These are phyloP conservation scores for Fusarium dimerum DNA, from an alignment of 2,329 filamentous ascomycete genomes.

Conservation along the genomic window DNA sequence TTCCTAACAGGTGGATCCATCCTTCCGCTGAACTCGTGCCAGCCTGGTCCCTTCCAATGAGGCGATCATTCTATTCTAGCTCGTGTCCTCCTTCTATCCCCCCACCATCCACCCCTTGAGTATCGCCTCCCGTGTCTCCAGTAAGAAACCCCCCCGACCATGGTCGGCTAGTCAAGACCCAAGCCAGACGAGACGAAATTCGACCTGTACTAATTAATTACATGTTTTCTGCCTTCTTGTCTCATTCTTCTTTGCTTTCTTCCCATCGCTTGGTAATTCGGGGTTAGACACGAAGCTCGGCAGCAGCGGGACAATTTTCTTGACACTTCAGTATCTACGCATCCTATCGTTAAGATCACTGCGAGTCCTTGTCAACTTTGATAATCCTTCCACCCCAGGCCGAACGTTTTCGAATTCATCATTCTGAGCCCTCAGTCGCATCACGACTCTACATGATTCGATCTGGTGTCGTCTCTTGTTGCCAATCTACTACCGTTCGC, in stretches of 20 bases:
- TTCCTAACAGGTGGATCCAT: conserved; percentile 14
- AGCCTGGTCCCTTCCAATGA: conserved; percentile 22
- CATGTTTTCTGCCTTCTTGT: conserved; percentile 13
- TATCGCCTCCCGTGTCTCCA: conserved; percentile 29
- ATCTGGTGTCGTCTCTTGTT: not conserved
- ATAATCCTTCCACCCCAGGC: not conserved
- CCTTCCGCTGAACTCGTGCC: conserved; percentile 25
- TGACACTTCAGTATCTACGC: no score
- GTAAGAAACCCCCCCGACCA: conserved; percentile 10
- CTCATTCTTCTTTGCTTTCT: conserved; percentile 7
- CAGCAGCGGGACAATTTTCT: not conserved
- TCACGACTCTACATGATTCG: not conserved
- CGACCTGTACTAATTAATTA: conserved; percentile 12
- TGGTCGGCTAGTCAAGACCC: conserved; percentile 24
- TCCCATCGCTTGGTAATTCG: not conserved
- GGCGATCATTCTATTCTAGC: conserved; percentile 13
- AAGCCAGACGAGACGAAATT: conserved; percentile 13
- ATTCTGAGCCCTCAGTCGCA: not conserved
- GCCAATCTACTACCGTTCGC: not conserved
- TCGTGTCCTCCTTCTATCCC: conserved; percentile 6
- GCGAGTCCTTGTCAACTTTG: not conserved
- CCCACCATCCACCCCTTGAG: conserved; percentile 1
- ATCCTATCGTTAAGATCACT: not conserved
- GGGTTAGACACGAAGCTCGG: not conserved
- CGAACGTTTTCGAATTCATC: not conserved